phyloP scores from a whole-genome alignment of 1,284 basidiomycete genomes.

The Naganishia sp. region DNA sequence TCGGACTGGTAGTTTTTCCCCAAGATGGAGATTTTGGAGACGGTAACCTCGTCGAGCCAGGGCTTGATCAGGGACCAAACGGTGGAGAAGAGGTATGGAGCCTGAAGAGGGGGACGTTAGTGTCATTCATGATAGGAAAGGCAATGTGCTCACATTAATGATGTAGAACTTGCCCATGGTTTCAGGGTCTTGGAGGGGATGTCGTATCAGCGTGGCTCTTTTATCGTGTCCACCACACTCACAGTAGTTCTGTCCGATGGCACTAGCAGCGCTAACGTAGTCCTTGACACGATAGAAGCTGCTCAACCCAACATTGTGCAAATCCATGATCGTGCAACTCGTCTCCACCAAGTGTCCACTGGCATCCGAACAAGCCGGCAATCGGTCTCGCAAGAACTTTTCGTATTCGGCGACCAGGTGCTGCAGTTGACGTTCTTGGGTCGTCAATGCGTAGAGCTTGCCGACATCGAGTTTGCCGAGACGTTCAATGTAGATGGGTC shows the following conservation, averaged over 20 bases:
- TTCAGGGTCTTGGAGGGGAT: slow-evolving; percentile 63
- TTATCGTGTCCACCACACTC: slow-evolving; percentile 34
- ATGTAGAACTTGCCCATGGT: slow-evolving; percentile 96
- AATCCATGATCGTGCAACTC: slow-evolving; percentile 97
- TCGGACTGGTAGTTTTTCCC: slow-evolving; percentile 64
- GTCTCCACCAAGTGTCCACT: slow-evolving; percentile 89
- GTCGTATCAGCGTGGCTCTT: not conserved
- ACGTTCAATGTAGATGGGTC: slow-evolving; percentile 92
- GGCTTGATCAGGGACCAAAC: slow-evolving; percentile 89
- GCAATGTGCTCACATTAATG: slow-evolving; percentile 64
- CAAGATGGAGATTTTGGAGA: slow-evolving; percentile 85
- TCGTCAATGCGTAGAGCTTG: slow-evolving; percentile 77
- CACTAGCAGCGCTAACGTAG: slow-evolving; percentile 77
- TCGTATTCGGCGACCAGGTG: slow-evolving; percentile 94
- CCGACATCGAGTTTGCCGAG: slow-evolving; percentile 87
- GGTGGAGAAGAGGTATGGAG: slow-evolving; percentile 86
- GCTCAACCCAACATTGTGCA: slow-evolving; percentile 75
- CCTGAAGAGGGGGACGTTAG: slow-evolving; percentile 50
- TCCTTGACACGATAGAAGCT: slow-evolving; percentile 91
- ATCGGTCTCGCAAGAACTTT: slow-evolving; percentile 73
- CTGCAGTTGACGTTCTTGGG: slow-evolving; percentile 83
- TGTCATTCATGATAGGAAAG: slow-evolving; percentile 28
- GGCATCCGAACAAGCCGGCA: slow-evolving; percentile 73
- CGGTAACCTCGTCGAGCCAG: slow-evolving; percentile 94
- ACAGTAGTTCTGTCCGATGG: slow-evolving; percentile 85